Evolutionary conservation across 2,329 filamentous ascomycete species (phyloP).

Genomic region (Cordyceps javanica): DNA sequence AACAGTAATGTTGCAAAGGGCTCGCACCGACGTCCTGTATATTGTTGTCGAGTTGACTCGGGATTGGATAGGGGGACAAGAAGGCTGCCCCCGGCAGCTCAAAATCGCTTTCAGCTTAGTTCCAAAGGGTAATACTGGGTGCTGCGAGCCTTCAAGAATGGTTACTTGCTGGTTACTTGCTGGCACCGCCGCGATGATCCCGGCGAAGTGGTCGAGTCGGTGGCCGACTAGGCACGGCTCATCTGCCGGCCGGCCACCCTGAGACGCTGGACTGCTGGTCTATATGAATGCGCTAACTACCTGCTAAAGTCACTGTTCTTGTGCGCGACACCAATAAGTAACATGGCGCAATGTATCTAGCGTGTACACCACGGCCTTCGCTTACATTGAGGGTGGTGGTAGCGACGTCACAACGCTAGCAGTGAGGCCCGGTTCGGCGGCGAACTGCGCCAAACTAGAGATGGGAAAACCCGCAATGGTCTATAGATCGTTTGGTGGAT

Average conservation of each 20-base stretch:
- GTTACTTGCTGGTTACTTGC: no score
- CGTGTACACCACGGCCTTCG: no score
- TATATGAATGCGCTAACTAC: no score
- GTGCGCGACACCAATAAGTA: no score
- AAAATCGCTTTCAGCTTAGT: background rate
- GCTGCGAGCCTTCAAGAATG: no score
- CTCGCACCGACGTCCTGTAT: background rate
- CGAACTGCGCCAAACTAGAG: background rate
- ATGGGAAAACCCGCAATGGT: background rate
- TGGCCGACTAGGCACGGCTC: background rate
- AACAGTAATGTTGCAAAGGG: background rate
- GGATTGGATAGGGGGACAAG: background rate
- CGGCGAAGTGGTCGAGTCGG: no score
- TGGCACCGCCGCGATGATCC: no score
- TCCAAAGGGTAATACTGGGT: background rate
- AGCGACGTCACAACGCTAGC: background rate
- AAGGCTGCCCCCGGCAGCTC: background rate
- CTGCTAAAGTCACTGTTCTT: no score
- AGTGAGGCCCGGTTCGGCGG: background rate
- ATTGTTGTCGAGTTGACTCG: no score
- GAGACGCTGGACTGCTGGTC: background rate
- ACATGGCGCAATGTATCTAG: no score
- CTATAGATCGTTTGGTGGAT: background rate
- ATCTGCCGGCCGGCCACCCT: background rate
- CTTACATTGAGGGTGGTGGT: no score